Percentiles rank a stretch among this genome's conserved stretches.
Evolutionary conservation across 1,284 basidiomycete genomes (phyloP).

Genomic region (Apiotrichum montevideense): DNA sequence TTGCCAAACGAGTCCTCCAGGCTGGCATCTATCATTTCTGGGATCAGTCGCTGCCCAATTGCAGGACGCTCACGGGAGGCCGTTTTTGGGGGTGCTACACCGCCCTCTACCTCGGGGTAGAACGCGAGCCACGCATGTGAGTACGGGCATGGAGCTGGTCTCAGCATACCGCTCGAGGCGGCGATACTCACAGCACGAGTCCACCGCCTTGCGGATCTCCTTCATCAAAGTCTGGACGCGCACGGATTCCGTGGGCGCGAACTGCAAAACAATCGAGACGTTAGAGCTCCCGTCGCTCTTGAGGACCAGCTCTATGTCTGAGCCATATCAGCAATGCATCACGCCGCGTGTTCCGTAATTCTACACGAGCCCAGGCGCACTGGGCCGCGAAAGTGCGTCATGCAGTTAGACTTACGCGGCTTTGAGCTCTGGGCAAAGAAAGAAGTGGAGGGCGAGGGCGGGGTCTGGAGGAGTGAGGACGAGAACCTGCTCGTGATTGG

Average conservation of each 20-base stretch:
- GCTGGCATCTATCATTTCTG: neutral
- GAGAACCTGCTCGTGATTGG: constrained; percentile 26
- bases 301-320: constrained; percentile 15
- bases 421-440: constrained; percentile 42
- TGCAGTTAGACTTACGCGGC: constrained; percentile 25
- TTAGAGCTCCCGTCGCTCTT: constrained; percentile 53
- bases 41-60: neutral
- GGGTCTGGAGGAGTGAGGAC: constrained; percentile 31
- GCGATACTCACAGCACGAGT: constrained; percentile 6
- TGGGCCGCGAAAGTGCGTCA: no score
- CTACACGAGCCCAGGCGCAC: no score
- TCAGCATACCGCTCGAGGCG: neutral
- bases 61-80: neutral
- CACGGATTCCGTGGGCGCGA: constrained; percentile 50
- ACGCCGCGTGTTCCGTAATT: no score
- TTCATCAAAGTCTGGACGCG: constrained; percentile 28
- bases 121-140: constrained; percentile 28
- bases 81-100: neutral
- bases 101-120: constrained; percentile 21
- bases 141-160: constrained; percentile 6
- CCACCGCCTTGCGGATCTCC: constrained; percentile 19
- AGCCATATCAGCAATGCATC: no score
- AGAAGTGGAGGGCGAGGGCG: constrained; percentile 38
- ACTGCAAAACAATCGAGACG: constrained; percentile 67
- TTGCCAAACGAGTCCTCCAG: constrained; percentile 6